A percentile compares a stretch with the other conserved stretches of the same genome.
Conservation (phyloP, 371 early-diverging fungal genomes). For the Mucor indicus region DNA sequence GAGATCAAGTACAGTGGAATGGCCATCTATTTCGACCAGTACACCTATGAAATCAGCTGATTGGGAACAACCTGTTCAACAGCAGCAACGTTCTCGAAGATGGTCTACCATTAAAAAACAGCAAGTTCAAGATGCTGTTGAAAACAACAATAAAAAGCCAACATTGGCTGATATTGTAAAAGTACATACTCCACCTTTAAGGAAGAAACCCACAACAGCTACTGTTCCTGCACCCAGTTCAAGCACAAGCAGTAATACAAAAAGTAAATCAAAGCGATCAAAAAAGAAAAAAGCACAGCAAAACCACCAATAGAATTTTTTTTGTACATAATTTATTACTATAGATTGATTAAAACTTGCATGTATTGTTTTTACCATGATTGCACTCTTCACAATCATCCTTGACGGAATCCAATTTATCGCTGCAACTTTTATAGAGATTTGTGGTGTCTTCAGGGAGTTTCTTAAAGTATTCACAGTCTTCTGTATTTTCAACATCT, state of each 20-base stretch:
- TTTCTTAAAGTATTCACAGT: constrained; percentile 12
- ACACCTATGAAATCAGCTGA: background rate
- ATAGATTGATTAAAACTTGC: too few species aligned
- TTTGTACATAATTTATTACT: too few species aligned
- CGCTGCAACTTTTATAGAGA: constrained; percentile 7
- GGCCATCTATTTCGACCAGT: constrained; percentile 16
- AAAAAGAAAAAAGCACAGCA: too few species aligned
- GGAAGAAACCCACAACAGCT: too few species aligned
- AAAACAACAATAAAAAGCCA: background rate
- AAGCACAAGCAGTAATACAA: too few species aligned
- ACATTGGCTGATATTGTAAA: constrained; percentile 27
- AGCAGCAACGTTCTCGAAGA: constrained; percentile 13
- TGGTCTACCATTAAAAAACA: constrained; percentile 21
- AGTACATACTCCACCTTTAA: constrained; percentile 6
- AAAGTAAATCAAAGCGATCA: too few species aligned
- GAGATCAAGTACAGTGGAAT: constrained; percentile 13
- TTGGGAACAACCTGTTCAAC: background rate
- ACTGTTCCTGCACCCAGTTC: too few species aligned
- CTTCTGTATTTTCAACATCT: constrained; percentile 10
- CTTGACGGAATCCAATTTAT: constrained; percentile 5
- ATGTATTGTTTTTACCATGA: too few species aligned
- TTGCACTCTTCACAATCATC: constrained; percentile 16
- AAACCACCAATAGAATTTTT: too few species aligned
- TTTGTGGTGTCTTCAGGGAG: background rate
- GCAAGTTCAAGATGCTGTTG: background rate